phyloP scores from a whole-genome alignment of 495 filamentous ascomycete species.

The Podospora anserina region DNA sequence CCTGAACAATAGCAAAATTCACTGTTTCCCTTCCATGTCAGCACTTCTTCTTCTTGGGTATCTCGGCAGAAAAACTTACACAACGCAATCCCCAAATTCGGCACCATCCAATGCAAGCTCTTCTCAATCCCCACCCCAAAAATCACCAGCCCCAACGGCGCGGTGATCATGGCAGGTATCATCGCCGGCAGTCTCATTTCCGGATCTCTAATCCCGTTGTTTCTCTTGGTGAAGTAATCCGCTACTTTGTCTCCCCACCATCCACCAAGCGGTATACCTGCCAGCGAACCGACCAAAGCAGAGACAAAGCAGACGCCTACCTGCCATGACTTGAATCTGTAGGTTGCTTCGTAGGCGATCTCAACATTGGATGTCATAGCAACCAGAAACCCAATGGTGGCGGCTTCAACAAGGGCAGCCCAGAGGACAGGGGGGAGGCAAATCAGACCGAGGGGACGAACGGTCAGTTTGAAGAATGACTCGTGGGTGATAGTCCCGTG shows the following conservation, averaged over 20 bases:
- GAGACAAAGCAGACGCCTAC: constrained; percentile 50
- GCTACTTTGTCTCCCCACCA: constrained; percentile 50
- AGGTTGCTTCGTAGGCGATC: constrained; percentile 42
- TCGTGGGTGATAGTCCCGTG: constrained; percentile 41
- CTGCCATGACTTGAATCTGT: constrained; percentile 48
- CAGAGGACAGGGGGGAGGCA: constrained; percentile 51
- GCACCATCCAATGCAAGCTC: constrained; percentile 53
- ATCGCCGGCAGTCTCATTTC: constrained; percentile 55
- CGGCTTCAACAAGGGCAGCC: constrained; percentile 47
- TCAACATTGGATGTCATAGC: constrained; percentile 53
- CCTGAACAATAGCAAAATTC: constrained; percentile 52
- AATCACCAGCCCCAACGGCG: constrained; percentile 46
- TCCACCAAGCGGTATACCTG: constrained; percentile 51
- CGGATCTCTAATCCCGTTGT: constrained; percentile 51
- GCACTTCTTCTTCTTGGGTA: not conserved
- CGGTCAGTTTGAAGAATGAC: constrained; percentile 43
- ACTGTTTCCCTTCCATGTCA: constrained; percentile 23
- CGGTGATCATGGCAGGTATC: constrained; percentile 41
- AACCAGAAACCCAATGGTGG: constrained; percentile 54
- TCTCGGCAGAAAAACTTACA: constrained; percentile 24
- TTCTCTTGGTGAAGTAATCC: constrained; percentile 50
- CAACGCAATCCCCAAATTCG: constrained; percentile 50
- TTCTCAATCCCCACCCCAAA: constrained; percentile 53
- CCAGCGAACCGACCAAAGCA: constrained; percentile 46
- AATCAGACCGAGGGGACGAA: constrained; percentile 48